Base-by-base conservation (phyloP, 2,329 filamentous ascomycete species). In the Aureobasidium sp. region DNA sequence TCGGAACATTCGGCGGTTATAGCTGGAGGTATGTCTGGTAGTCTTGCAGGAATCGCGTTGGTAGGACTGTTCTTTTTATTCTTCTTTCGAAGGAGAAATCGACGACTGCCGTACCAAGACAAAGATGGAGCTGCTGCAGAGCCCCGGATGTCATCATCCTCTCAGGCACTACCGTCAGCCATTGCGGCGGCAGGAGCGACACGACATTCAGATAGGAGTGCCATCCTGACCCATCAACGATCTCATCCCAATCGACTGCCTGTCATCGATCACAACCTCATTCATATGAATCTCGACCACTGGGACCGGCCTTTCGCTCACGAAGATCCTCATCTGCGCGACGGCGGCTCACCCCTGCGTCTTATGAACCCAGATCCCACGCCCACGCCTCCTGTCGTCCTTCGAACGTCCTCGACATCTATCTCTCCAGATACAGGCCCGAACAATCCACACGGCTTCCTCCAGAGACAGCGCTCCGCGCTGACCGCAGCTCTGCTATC, bases 221-320 rank as follows among this genome's bases (percentile, higher is more conserved):
- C 46, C 5, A 55, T 48, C 47, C 32, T 41, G 32, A 12, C 51
- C 13, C 48, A 42, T 41, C 57, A 37, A 52, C 44, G 46, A 52
- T 34, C 55, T 36, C 29, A 32, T 44, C 36, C 55, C 17, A 51
- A 39, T 17, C 41, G 50, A 29, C 37, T 57, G 6, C 60, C 60
- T 51, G 46, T 64, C 17, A 62, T 73, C 15, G 71, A 74, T 44
- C 70, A 71, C 37, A 70, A 71, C 32, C 66, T 73, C 46, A 73
- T 74, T 32, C 69, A 70, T 23, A 70, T 73, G 65, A 69, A 65
- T 58, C 67, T 67, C 10, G 63, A 67, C 27, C 70, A 72, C 56
- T 74, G 72, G 72, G 64, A 67, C 26, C 66, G 71, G 36, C 72
- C 72, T 8, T 73, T 68, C 50, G 70, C 70, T 1, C 63, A 65